Base-by-base conservation (phyloP, 768 basidiomycete genomes). In the Pleurotus ostreatus region DNA sequence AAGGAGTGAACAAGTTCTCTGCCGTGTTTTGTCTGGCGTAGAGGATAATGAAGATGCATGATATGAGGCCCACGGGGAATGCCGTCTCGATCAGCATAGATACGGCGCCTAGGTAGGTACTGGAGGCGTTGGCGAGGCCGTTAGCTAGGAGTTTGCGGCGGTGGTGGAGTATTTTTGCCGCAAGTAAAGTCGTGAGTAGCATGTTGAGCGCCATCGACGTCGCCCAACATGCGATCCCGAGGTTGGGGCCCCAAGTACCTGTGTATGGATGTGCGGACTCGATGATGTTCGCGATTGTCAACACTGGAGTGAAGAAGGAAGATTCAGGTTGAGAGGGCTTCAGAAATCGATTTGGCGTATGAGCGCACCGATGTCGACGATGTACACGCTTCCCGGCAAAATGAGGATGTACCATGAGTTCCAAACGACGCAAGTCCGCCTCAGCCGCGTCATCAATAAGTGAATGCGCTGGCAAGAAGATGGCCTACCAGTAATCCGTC, bases 171-270 rank as follows among this genome's bases (percentile, higher is more conserved):
- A 49, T 25, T 11, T 34, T 25, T 2, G 15, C 26, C 26, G 22
- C 22, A 4, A 49, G 13, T n/a, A 49, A 34, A 34, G 37, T 12
- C 15, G 48, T n/a, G 25, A 49, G 48, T 11, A 49, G 48, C 23
- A 49, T 49, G 48, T 47, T 47, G 20, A 49, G 26, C 15, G 48
- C n/a, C 48, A 49, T 49, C 7, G 48, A 49, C 48, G 37, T 49
- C 15, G 48, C 16, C 48, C 48, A 49, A 20, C 48, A 49, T 11
- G 48, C 48, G 5, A 49, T 25, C n/a, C 48, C 48, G 25, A 49
- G 25, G 30, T 49, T 49, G 15, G 48, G 48, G 22, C 48, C 48
- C 48, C 48, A 49, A 12, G 48, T 49, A 15, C 48, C 48, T 49
- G 15, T 34, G 15, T 49, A 49, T 7, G 48, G 48, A 37, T 49